Base-by-base conservation (phyloP, 306 rosid species). In the Glycine latifolia region DNA sequence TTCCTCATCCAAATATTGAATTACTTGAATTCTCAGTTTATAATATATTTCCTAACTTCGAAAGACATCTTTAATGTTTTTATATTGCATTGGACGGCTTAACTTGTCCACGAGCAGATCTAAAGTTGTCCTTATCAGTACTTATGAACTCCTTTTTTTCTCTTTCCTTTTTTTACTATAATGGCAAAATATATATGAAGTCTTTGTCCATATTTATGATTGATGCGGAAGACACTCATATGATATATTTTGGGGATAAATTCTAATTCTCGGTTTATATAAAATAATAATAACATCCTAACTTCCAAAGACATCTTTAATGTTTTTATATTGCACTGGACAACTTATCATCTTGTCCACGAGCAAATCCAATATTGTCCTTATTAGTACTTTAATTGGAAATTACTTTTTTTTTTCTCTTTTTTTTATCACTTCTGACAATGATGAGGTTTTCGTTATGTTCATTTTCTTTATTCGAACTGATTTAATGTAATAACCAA, bases 1-100 rank as follows among this genome's bases (percentile, higher is more conserved):
- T 78, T 78, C 81, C 43, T 66, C 67, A 7, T 78, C 87, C 84
- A 63, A 63, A 70, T 58, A 10, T 62, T 80, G 81, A 81, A 83
- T 77, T 62, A 58, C 80, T 46, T 75, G 33, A 16, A 76, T 50
- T 76, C 11, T 63, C 8, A 33, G n/a, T 48, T 43, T 50, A 46
- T 49, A 65, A 0, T 0, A 39, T 39, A 68, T 71, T 80, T 79
- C 70, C 71, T 39, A 80, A 67, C 78, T n/a, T 82, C 73, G 8
- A 31, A 68, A 58, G 65, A 49, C 16, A 53, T 16, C 50, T 71
- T 74, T 66, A 48, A 55, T 48, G 41, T 54, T 83, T 61, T 68
- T 52, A 62, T 78, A 78, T 71, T 62, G 37, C 63, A 70, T 53
- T 71, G 41, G 69, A 74, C 47, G 12, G 35, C 81, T 35, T 49